Evolutionary conservation across 2,329 filamentous ascomycete species (phyloP).

Genomic region (Dichotomopilus funicola): DNA sequence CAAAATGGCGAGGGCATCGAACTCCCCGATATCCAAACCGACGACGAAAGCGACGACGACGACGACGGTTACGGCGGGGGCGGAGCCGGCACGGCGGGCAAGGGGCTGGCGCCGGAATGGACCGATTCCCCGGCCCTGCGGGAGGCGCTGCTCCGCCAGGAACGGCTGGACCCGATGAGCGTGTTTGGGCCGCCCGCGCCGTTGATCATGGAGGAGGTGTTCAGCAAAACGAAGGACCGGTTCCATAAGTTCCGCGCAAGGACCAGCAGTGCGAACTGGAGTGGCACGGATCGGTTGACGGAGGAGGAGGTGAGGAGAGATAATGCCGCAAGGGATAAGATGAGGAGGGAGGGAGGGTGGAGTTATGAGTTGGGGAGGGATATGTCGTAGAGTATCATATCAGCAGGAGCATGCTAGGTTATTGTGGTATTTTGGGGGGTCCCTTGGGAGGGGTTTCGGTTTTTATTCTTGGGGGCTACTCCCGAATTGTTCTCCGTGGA

Average conservation of each 20-base stretch:
- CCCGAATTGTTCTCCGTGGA: too few species aligned
- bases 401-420: neutral
- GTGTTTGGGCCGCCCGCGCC: slow-evolving; percentile 87
- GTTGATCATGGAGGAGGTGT: slow-evolving; percentile 94
- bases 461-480: too few species aligned
- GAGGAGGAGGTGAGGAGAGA: slow-evolving; percentile 82
- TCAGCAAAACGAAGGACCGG: slow-evolving; percentile 78
- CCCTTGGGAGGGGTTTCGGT: neutral
- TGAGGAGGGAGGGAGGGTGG: slow-evolving; percentile 82
- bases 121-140: slow-evolving; percentile 80
- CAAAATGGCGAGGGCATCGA: slow-evolving; percentile 85
- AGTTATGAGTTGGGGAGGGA: slow-evolving; percentile 56
- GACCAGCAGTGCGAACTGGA: slow-evolving; percentile 95
- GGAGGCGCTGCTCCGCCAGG: slow-evolving; percentile 69
- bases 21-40: slow-evolving; percentile 90
- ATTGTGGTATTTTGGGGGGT: neutral
- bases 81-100: slow-evolving; percentile 29
- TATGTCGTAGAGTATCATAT: slow-evolving; percentile 30
- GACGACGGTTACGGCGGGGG: slow-evolving; percentile 28
- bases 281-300: slow-evolving; percentile 70
- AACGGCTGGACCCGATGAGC: slow-evolving; percentile 72
- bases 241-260: slow-evolving; percentile 83
- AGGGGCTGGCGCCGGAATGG: slow-evolving; percentile 54
- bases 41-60: slow-evolving; percentile 57
- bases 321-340: slow-evolving; percentile 67